phyloP scores from a whole-genome alignment of 2,329 filamentous ascomycete species.

The Fusarium miscanthi region DNA sequence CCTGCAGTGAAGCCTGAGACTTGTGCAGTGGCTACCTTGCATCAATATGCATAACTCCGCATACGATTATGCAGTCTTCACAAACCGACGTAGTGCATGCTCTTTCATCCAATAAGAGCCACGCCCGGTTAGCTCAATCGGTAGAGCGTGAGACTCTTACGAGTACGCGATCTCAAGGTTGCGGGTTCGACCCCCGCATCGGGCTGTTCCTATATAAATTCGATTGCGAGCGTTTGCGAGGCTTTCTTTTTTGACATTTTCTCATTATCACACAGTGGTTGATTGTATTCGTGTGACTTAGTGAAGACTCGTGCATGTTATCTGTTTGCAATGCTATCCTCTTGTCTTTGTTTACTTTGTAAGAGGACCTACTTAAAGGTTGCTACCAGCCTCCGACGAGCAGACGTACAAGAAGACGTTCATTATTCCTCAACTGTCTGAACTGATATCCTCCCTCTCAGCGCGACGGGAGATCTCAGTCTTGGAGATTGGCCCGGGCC shows the following conservation, averaged over 20 bases:
- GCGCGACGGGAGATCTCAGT: slow-evolving; percentile 58
- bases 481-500: slow-evolving; percentile 70
- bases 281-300: neutral
- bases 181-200: slow-evolving; percentile 64
- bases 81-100: rapidly evolving
- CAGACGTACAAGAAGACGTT: slow-evolving; percentile 61
- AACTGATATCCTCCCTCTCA: slow-evolving; percentile 55
- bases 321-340: neutral
- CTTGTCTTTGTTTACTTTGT: neutral
- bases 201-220: slow-evolving; percentile 51
- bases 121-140: slow-evolving; percentile 53
- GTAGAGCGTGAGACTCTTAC: slow-evolving; percentile 77
- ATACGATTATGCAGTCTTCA: rapidly evolving
- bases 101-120: slow-evolving; percentile 36
- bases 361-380: neutral
- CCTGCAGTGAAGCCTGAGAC: neutral
- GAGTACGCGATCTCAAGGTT: slow-evolving; percentile 62
- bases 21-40: neutral
- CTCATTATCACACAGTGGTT: neutral
- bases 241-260: neutral
- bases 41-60: neutral
- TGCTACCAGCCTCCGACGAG: slow-evolving; percentile 43
- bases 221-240: slow-evolving; percentile 29
- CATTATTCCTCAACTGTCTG: slow-evolving; percentile 61
- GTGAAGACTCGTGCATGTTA: neutral